Conservation (phyloP, 768 basidiomycete genomes). For the Chalciporus piperatus region DNA sequence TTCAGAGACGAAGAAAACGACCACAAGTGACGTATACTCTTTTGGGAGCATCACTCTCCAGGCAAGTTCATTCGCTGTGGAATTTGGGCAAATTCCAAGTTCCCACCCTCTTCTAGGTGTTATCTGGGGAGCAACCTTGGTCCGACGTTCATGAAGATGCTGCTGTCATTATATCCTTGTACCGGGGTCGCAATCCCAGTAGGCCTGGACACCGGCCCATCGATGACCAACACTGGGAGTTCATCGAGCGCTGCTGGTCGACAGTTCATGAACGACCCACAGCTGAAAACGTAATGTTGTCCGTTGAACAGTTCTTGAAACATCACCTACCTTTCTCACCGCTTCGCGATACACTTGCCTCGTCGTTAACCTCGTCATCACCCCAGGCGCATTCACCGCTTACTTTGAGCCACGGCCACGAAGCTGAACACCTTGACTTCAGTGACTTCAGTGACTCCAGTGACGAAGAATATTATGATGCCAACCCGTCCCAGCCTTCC, state of each 20-base stretch:
- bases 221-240: slow-evolving; percentile 8
- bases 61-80: slow-evolving; percentile 8
- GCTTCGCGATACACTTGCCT: neutral
- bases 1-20: slow-evolving; percentile 6
- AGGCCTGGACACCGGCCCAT: slow-evolving; percentile 3
- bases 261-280: neutral
- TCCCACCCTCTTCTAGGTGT: slow-evolving; percentile 17
- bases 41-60: slow-evolving; percentile 31
- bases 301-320: neutral
- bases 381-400: too few relatives aligned
- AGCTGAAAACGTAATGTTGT: neutral
- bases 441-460: too few relatives aligned
- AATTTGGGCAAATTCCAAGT: accelerated
- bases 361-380: too few relatives aligned
- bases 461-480: too few relatives aligned
- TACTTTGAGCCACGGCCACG: too few relatives aligned
- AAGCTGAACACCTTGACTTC: too few relatives aligned
- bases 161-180: slow-evolving; percentile 6
- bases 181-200: neutral
- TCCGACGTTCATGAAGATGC: neutral
- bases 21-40: slow-evolving; percentile 17
- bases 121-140: slow-evolving; percentile 17
- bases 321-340: neutral
- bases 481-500: too few relatives aligned
- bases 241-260: slow-evolving; percentile 12